Percentiles rank a stretch among this genome's conserved stretches.
phyloP scores from a whole-genome alignment of 345 rosid genomes.

The Pseudoturritis turrita region DNA sequence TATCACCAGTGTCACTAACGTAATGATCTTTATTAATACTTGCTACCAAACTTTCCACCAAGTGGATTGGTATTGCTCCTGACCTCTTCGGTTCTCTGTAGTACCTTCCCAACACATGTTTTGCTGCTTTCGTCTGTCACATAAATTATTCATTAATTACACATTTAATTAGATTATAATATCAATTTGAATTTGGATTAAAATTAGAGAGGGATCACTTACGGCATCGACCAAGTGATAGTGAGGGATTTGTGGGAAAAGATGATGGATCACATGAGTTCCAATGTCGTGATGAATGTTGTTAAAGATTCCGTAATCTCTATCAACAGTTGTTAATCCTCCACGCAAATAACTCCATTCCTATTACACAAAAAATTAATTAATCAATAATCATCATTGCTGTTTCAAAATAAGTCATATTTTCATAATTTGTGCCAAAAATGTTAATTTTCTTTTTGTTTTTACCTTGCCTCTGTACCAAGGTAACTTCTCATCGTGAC shows the following conservation, averaged over 20 bases:
- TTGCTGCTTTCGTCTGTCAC: constrained; percentile 65
- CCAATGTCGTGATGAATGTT: constrained; percentile 87
- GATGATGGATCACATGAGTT: constrained; percentile 90
- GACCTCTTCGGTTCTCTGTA: constrained; percentile 75
- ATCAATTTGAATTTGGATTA: not conserved
- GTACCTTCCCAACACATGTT: constrained; percentile 71
- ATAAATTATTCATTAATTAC: too few relatives aligned
- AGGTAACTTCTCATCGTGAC: constrained; percentile 71
- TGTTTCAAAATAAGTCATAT: too few relatives aligned
- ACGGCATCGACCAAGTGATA: constrained; percentile 82
- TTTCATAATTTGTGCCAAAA: too few relatives aligned
- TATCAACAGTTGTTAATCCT: constrained; percentile 82
- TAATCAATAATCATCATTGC: not conserved
- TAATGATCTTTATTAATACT: constrained; percentile 69
- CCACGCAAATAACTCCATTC: constrained; percentile 90
- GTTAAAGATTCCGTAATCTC: constrained; percentile 78
- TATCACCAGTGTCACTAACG: constrained; percentile 69
- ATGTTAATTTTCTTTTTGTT: too few relatives aligned
- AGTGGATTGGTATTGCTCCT: constrained; percentile 63
- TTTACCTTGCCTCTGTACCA: constrained; percentile 88
- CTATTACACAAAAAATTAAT: constrained; percentile 21
- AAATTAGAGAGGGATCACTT: not conserved
- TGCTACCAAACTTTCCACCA: constrained; percentile 45
- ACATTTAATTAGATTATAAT: too few relatives aligned
- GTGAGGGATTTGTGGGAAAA: constrained; percentile 95